Base-by-base conservation (phyloP, 495 filamentous ascomycete genomes). In the Lasiosphaeria miniovina region DNA sequence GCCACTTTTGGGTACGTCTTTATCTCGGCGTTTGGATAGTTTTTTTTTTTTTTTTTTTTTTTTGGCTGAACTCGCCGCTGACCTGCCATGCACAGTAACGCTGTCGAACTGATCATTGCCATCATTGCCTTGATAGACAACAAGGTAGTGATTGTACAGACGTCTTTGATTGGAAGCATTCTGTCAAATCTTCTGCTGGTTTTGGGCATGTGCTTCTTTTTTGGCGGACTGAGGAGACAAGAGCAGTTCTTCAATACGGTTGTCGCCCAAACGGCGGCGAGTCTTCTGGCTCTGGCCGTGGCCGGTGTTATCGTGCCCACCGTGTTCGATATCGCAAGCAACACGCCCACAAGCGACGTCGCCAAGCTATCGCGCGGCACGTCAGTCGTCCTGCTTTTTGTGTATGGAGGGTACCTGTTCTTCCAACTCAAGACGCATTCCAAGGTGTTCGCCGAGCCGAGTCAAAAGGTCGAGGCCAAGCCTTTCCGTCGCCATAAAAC, bases 221-320 rank as follows among this genome's bases (percentile, higher is more conserved):
- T 88, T 53, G 92, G 93, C 36, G 93, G 93, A 35, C 70, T 94
- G 51, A 85, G 88, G 52, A 85, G 93, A 24, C 61, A 82, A 36
- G 88, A 96, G 67, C 93, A 97, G 64, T 86, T 84, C 70, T 97
- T 97, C 82, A 97, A 97, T 75, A 84, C 89, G 2, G 90, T 88
- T 3, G 92, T 97, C n/a, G 93, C 93, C 1, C 91, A 96, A 69
- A 97, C 93, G 0, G 91, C 93, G 1, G 85, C 91, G 34, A 90
- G 86, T 74, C 72, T 97, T 12, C 79, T 97, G 2, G 86, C 91
- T 3, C 76, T 97, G 17, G 87, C 89, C 14, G 88, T 95, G 11
- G 87, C 82, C 55, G 86, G 82, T 71, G 75, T 97, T 59, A 91
- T 96, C 60, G 90, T 97, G 36, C 93, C 93, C 0, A 96, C 93